Conservation (phyloP, 1,284 basidiomycete species). For the Gastroboletus turbinatus region DNA sequence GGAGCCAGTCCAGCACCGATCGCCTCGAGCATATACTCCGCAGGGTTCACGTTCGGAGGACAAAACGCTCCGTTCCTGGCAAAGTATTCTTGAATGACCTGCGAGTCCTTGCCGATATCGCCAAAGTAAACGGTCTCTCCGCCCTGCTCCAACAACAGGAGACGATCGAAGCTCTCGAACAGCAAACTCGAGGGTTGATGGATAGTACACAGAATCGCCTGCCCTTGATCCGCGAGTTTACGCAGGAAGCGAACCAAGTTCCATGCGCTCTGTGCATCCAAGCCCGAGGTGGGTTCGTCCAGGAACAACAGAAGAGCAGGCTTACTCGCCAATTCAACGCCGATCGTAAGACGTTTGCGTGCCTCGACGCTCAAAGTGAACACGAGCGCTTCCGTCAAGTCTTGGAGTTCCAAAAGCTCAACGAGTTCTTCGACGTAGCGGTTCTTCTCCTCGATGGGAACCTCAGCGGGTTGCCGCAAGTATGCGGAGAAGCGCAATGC, state of each 20-base stretch:
- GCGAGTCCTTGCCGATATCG: constrained; percentile 68
- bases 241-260: constrained; percentile 81
- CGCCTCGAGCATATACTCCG: constrained; percentile 65
- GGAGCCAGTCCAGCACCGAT: constrained; percentile 75
- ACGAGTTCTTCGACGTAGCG: constrained; percentile 79
- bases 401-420: constrained; percentile 66
- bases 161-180: constrained; percentile 77
- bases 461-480: constrained; percentile 78
- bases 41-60: constrained; percentile 59
- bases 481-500: constrained; percentile 89
- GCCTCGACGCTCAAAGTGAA: constrained; percentile 71
- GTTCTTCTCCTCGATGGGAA: constrained; percentile 79
- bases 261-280: constrained; percentile 85
- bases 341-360: constrained; percentile 85
- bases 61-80: constrained; percentile 63
- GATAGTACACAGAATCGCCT: constrained; percentile 75
- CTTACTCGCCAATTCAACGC: constrained; percentile 84
- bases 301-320: constrained; percentile 82
- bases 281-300: constrained; percentile 61
- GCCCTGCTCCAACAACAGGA: constrained; percentile 63
- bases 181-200: constrained; percentile 72
- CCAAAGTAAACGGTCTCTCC: constrained; percentile 82
- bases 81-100: constrained; percentile 67
- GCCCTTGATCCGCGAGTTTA: constrained; percentile 83
- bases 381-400: constrained; percentile 62